Evolutionary conservation across 768 basidiomycete genomes (phyloP), one percentile per base, ranked within the genome.

Genomic region (Porphyrellus cyaneotinctus): DNA sequence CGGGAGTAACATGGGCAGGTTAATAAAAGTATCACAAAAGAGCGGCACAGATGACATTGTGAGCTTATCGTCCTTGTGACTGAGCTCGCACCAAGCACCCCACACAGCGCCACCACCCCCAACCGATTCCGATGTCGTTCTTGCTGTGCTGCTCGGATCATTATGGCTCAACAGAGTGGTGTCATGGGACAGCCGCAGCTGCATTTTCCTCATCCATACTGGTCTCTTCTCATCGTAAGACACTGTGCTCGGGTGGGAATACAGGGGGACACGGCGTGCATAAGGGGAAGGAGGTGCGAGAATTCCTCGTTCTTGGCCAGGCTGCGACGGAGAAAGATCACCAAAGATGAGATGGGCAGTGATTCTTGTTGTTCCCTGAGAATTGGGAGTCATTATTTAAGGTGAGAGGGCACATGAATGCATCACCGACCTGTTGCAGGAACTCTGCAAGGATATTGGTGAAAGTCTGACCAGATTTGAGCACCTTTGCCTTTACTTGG

Each of bases 401-500:
- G 33, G 13, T 7, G n/a, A 47, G 33, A 32, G 31, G 11, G 18
- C 38, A 33, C 8, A 28, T 1, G 20, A 38, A 38, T 42, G 24
- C 7, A 36, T 4, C 12, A 67, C 69, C 26, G 57, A 84, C 84
- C 61, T 77, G 66, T 65, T 86, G 85, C n/a, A 78, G 47, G 15
- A 87, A 72, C 32, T 82, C 77, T 17, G 82, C 84, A 11, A 70
- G 61, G n/a, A 88, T 43, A 52, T 84, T 84, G 17, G 80, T 79
- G 52, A 84, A 81, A 1, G 69, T 72, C 42, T 72, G 75, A 3
- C 84, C 82, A 6, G 62, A 64, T 60, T 78, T 82, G n/a, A 83
- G 31, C 1, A 62, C 66, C 6, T 70, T 73, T 1, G 87, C 69
- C 42, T 67, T 75, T 12, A 85, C 74, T 44, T 77, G 74, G 56